Base-by-base conservation (phyloP, 192 early-diverging fungal species). In the Gigaspora rosea region DNA sequence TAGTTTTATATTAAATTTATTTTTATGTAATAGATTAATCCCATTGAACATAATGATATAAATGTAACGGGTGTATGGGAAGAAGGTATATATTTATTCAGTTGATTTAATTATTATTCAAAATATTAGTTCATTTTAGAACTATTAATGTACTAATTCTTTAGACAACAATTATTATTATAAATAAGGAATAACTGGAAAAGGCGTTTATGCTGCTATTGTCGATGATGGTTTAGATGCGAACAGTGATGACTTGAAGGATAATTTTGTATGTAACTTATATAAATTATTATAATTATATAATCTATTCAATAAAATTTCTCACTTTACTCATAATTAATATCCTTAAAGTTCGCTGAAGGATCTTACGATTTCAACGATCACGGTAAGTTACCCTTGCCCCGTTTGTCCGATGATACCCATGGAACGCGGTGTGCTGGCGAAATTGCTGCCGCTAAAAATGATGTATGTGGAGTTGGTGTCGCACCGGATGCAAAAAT, bases 391-490 rank as follows among this genome's bases (percentile, higher is more conserved):
- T 78, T 92, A 46, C 97, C 97, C 8, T 90, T 83, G 59, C 98
- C 97, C 32, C 85, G 82, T 61, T 68, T 93, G 0, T 46, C 49
- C 16, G 92, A 95, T 48, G 98, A 99, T 80, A 88, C 88, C 59
- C 98, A 99, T 80, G 98, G 98, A 56, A 99, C 98, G 11, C 85
- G 98, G 51, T 99, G 97, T 81, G 98, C 98, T 8, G 98, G 98
- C 16, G 95, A 97, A 86, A 95, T 99, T 15, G 98, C 96, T 0
- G 95, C 98, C 2, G 85, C 84, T n/a, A 87, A 86, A 70, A 99
- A 99, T 83, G 82, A 94, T 76, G 89, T 97, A 7, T 98, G 98
- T 79, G 96, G 96, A 32, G 90, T 98, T 0, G 98, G 98, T 18
- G 89, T 98, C 5, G 98, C 98, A 0, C 98, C 90, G 68, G 85